Evolutionary conservation across 1,284 basidiomycete species (phyloP).

Genomic region (Wolfiporia cocos): DNA sequence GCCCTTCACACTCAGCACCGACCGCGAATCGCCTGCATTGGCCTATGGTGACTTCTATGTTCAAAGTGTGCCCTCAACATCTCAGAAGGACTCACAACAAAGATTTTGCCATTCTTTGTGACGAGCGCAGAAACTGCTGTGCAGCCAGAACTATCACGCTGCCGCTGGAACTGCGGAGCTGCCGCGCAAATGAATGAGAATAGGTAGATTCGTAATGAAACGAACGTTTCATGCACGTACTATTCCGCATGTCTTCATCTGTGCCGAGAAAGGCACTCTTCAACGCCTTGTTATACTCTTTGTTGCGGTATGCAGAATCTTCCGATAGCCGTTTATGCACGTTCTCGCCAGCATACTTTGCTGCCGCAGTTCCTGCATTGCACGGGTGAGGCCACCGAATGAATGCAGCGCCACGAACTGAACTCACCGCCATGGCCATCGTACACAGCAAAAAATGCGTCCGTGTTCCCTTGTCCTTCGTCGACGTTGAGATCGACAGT

Average conservation of each 20-base stretch:
- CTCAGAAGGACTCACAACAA: conserved; percentile 58
- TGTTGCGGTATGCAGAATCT: conserved; percentile 69
- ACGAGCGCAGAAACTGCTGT: conserved; percentile 90
- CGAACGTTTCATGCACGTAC: conserved; percentile 42
- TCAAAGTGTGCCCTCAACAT: too few species aligned
- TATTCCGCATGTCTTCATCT: conserved; percentile 88
- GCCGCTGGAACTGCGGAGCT: too few species aligned
- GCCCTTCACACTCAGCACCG: conserved; percentile 85
- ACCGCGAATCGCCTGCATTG: conserved; percentile 96
- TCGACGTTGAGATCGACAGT: conserved; percentile 73
- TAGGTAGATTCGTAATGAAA: too few species aligned
- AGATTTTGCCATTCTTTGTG: conserved; percentile 74
- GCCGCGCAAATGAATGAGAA: too few species aligned
- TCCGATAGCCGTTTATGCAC: conserved; percentile 77
- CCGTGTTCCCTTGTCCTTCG: conserved; percentile 42
- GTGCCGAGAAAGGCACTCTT: conserved; percentile 91
- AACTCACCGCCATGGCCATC: conserved; percentile 94
- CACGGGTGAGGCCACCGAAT: conserved; percentile 1
- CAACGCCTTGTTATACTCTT: conserved; percentile 73
- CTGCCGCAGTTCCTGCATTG: conserved; percentile 74
- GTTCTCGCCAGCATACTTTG: conserved; percentile 87
- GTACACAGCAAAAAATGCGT: conserved; percentile 93
- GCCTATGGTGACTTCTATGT: too few species aligned
- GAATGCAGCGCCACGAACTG: neutral
- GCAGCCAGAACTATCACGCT: conserved; percentile 92